Evolutionary conservation across 2,329 filamentous ascomycete species (phyloP).

Genomic region (Alternaria alternata): DNA sequence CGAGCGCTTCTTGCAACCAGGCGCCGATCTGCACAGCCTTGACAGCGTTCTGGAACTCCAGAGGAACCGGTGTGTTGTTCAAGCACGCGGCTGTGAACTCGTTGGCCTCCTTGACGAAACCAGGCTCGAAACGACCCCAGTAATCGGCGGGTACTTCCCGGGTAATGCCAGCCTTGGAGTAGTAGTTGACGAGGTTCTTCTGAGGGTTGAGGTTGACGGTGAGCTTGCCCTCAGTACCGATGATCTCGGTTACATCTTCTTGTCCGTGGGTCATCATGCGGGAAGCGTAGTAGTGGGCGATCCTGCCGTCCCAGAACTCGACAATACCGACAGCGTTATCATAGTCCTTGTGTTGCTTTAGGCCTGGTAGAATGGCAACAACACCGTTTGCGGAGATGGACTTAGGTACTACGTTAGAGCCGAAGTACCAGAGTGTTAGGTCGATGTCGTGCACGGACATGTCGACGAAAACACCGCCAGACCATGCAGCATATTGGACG

Average conservation of each 20-base stretch:
- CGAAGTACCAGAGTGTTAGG: conserved; percentile 54
- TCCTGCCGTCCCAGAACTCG: conserved; percentile 56
- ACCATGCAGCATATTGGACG: conserved; percentile 52
- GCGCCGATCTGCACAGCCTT: conserved; percentile 51
- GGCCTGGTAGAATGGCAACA: conserved; percentile 48
- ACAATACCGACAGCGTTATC: conserved; percentile 57
- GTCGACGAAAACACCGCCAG: conserved; percentile 57
- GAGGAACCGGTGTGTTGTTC: conserved; percentile 48
- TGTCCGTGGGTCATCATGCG: conserved; percentile 56
- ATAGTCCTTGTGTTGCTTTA: conserved; percentile 51
- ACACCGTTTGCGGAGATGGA: conserved; percentile 49
- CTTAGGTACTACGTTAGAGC: conserved; percentile 48
- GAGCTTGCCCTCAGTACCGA: conserved; percentile 4
- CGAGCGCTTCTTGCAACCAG: conserved; percentile 66
- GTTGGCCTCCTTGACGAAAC: conserved; percentile 52
- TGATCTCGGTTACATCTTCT: conserved; percentile 4
- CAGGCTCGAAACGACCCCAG: conserved; percentile 52
- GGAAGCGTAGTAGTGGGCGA: conserved; percentile 56
- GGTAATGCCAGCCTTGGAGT: conserved; percentile 45
- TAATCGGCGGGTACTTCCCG: conserved; percentile 51
- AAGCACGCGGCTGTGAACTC: conserved; percentile 51
- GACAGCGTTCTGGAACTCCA: conserved; percentile 46
- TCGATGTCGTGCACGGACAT: conserved; percentile 57
- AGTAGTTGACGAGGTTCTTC: conserved; percentile 46
- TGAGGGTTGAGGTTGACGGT: conserved; percentile 38